These are phyloP conservation scores for Spizellomyces punctatus DNA, from an alignment of 192 early-diverging fungal species.

Conservation along the genomic window DNA sequence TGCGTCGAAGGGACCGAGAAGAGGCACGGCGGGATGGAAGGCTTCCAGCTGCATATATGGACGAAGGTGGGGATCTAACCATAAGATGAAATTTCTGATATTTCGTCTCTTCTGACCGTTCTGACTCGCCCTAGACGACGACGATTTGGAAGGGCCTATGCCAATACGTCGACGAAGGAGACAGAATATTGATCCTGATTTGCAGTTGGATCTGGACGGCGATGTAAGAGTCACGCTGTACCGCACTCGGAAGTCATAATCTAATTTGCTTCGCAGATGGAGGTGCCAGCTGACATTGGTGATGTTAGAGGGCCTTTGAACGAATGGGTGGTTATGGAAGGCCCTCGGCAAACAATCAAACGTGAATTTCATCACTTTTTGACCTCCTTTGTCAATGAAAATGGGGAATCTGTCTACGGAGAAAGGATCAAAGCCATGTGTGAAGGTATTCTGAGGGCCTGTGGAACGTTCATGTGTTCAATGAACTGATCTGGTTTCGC, in stretches of 20 bases:
- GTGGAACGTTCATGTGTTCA: background rate
- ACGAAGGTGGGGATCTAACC: constrained; percentile 62
- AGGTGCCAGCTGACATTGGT: constrained; percentile 73
- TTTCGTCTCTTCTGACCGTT: too few relatives aligned
- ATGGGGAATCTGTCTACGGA: constrained; percentile 91
- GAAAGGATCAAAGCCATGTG: constrained; percentile 88
- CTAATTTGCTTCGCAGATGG: constrained; percentile 17
- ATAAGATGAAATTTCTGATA: too few relatives aligned
- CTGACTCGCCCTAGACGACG: constrained; percentile 28
- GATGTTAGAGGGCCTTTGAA: constrained; percentile 83
- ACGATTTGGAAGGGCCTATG: constrained; percentile 48
- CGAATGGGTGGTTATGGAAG: constrained; percentile 87
- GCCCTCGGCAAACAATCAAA: constrained; percentile 78
- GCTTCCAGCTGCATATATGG: constrained; percentile 86
- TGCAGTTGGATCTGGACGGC: constrained; percentile 60
- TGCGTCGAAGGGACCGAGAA: constrained; percentile 80
- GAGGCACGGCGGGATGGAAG: constrained; percentile 69
- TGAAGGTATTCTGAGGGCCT: constrained; percentile 46
- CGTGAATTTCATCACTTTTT: constrained; percentile 90
- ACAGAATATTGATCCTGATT: constrained; percentile 54
- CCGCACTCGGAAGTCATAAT: background rate
- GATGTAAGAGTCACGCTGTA: constrained; percentile 41
- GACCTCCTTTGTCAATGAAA: constrained; percentile 79
- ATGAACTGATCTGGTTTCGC: background rate
- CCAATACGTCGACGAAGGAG: constrained; percentile 51